Evolutionary conservation across 2,329 filamentous ascomycete species (phyloP).

Genomic region (Thermothelomyces thermophilus): DNA sequence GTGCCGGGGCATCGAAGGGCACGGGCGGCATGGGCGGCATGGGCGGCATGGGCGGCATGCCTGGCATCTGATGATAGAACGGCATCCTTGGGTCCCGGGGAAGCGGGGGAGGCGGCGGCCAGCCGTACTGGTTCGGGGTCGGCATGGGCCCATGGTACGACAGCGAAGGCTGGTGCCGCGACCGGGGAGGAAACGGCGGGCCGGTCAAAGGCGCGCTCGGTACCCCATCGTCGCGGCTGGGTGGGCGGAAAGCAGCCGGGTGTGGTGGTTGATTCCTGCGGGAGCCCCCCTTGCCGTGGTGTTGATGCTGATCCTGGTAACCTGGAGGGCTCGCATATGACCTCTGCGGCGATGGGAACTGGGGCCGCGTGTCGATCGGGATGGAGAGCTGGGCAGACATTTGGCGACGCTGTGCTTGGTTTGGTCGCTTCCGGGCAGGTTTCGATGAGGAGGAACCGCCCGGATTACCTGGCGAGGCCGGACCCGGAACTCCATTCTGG

Average conservation of each 20-base stretch:
- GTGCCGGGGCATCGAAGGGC: slow-evolving; percentile 19
- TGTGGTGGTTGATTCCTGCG: slow-evolving; percentile 28
- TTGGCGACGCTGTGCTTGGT: slow-evolving; percentile 58
- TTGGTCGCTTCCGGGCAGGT: slow-evolving; percentile 44
- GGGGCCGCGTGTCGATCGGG: slow-evolving; percentile 43
- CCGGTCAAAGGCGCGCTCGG: slow-evolving; percentile 15
- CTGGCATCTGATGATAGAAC: slow-evolving; percentile 9
- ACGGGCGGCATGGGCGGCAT: neutral
- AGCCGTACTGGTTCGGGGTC: slow-evolving; percentile 24
- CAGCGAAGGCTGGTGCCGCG: slow-evolving; percentile 29
- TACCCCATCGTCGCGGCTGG: slow-evolving; percentile 23
- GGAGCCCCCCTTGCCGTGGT: slow-evolving; percentile 21
- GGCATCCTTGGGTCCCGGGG: slow-evolving; percentile 15
- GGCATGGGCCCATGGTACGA: slow-evolving; percentile 29
- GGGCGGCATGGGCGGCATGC: neutral
- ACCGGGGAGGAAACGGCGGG: slow-evolving; percentile 21
- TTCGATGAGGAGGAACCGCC: slow-evolving; percentile 19
- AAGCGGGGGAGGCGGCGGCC: slow-evolving; percentile 23
- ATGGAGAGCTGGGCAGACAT: slow-evolving; percentile 55
- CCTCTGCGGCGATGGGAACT: slow-evolving; percentile 27
- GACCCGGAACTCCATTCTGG: slow-evolving; percentile 12
- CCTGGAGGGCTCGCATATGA: slow-evolving; percentile 28
- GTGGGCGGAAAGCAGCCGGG: slow-evolving; percentile 29
- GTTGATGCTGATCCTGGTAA: slow-evolving; percentile 25
- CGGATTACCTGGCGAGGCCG: slow-evolving; percentile 1